phyloP scores from a whole-genome alignment of 1,139 yeast species.

The Suhomyces wounanorum region DNA sequence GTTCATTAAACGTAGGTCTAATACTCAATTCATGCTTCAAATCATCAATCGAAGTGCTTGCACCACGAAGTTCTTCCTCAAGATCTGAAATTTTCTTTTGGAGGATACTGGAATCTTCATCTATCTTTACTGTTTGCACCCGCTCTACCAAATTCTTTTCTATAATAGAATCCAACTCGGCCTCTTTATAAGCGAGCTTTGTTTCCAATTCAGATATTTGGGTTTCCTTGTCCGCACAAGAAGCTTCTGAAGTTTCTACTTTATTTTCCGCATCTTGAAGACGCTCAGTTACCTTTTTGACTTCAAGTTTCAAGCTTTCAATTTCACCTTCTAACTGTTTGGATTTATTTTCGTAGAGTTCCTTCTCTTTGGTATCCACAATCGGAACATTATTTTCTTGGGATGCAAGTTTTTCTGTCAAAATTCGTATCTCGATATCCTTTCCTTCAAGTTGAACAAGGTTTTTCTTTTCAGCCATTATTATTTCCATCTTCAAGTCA shows the following conservation, averaged over 20 bases:
- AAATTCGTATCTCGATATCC: constrained; percentile 18
- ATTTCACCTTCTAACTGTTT: constrained; percentile 56
- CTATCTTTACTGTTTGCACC: constrained; percentile 13
- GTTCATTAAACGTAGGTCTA: constrained; percentile 28
- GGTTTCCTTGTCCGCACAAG: constrained; percentile 2
- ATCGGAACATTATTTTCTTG: constrained; percentile 8
- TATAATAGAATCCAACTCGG: constrained; percentile 17
- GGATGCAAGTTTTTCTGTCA: constrained; percentile 16
- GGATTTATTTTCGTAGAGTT: constrained; percentile 33
- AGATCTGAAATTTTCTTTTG: constrained; percentile 4
- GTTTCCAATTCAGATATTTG: constrained; percentile 9
- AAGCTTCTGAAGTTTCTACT: not conserved
- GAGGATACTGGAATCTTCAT: constrained; percentile 7
- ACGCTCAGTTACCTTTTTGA: constrained; percentile 12
- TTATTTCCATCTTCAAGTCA: constrained; percentile 17
- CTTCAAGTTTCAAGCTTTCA: constrained; percentile 27
- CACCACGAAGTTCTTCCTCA: constrained; percentile 14
- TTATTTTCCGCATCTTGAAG: constrained; percentile 14
- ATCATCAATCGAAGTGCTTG: constrained; percentile 21
- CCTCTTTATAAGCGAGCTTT: constrained; percentile 16
- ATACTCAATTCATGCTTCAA: constrained; percentile 28
- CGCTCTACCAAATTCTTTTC: constrained; percentile 17
- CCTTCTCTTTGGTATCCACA: constrained; percentile 11
- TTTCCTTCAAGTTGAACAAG: constrained; percentile 20
- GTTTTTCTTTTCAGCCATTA: constrained; percentile 16